Conservation (phyloP, 306 rosid species). For the Quercus variabilis region DNA sequence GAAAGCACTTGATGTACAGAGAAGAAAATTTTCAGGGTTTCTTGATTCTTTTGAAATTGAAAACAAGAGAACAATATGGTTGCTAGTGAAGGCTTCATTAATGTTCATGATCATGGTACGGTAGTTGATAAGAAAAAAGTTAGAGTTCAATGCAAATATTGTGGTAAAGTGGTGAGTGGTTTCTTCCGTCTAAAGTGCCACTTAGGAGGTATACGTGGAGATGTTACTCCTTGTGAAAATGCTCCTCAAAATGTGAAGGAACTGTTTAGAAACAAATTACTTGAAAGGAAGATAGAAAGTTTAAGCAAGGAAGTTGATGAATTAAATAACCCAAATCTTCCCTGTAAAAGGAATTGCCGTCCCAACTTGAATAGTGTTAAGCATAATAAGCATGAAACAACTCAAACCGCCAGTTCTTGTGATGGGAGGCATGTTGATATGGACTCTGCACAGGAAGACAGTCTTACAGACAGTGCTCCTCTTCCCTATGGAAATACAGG, state of each 20-base stretch:
- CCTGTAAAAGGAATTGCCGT: constrained; percentile 1
- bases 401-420: not conserved
- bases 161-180: constrained; percentile 14
- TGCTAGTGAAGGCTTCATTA: not conserved
- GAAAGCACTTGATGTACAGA: not conserved
- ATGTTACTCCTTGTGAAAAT: constrained; percentile 6
- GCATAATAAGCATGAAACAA: not conserved
- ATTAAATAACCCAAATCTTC: not conserved
- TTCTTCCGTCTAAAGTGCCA: constrained; percentile 15
- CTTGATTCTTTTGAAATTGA: not conserved
- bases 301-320: not conserved
- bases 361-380: not conserved
- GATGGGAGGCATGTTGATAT: not conserved
- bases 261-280: not conserved
- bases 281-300: not conserved
- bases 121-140: not conserved
- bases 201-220: constrained; percentile 13
- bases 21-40: not conserved
- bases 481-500: not conserved
- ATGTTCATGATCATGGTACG: constrained; percentile 8
- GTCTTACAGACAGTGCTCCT: not conserved
- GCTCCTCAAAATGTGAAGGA: constrained; percentile 14
- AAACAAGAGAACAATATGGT: not conserved
- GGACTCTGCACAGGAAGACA: not conserved
- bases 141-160: constrained; percentile 16